These are phyloP conservation scores for Neurospora sp. DNA, from an alignment of 495 filamentous ascomycete species.

Conservation along the genomic window DNA sequence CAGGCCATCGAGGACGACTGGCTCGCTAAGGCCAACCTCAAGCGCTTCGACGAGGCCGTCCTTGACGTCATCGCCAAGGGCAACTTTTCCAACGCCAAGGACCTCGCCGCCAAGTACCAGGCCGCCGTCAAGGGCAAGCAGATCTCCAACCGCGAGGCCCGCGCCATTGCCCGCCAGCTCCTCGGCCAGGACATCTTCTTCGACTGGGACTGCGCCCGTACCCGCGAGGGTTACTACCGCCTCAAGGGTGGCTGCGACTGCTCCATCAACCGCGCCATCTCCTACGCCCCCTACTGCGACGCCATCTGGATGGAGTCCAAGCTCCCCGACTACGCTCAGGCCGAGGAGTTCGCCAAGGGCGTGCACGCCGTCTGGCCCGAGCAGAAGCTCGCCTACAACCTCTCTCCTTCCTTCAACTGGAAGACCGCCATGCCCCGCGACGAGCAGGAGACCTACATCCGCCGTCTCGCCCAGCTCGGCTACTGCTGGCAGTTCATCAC, in stretches of 20 bases:
- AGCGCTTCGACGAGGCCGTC: slow-evolving; percentile 86
- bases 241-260: slow-evolving; percentile 86
- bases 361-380: slow-evolving; percentile 93
- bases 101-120: slow-evolving; percentile 55
- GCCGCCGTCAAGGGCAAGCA: slow-evolving; percentile 61
- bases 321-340: slow-evolving; percentile 84
- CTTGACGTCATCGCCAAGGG: slow-evolving; percentile 63
- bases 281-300: slow-evolving; percentile 90
- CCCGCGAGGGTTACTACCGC: slow-evolving; percentile 89
- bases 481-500: slow-evolving; percentile 99
- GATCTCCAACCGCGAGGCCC: slow-evolving; percentile 62
- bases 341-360: slow-evolving; percentile 86
- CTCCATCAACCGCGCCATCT: slow-evolving; percentile 80
- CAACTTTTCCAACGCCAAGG: slow-evolving; percentile 51
- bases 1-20: slow-evolving; percentile 91
- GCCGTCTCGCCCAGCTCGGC: slow-evolving; percentile 72
- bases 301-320: slow-evolving; percentile 99
- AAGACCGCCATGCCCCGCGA: slow-evolving; percentile 88
- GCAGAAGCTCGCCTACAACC: slow-evolving; percentile 95
- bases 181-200: slow-evolving; percentile 78
- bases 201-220: slow-evolving; percentile 87
- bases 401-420: slow-evolving; percentile 99
- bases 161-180: slow-evolving; percentile 71
- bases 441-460: slow-evolving; percentile 96
- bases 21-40: slow-evolving; percentile 71